phyloP scores from a whole-genome alignment of 108 stramenopile species.

The Poteriospumella lacustris region DNA sequence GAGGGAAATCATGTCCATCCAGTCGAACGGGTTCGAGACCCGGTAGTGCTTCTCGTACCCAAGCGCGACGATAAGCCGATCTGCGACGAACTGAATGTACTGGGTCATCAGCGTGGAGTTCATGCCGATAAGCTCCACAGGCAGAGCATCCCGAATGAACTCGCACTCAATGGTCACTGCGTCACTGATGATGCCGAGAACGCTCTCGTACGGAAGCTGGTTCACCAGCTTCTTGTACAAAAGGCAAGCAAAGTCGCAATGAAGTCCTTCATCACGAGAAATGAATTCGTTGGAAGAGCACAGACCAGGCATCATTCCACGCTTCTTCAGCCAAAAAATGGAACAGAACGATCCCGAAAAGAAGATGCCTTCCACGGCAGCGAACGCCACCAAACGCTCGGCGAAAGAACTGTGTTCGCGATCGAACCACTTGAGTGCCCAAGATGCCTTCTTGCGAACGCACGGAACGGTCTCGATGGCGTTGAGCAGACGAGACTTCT shows the following conservation, averaged over 20 bases:
- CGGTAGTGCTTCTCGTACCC: conserved; percentile 76
- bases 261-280: conserved; percentile 85
- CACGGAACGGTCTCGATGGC: conserved; percentile 80
- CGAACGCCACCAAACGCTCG: conserved; percentile 96
- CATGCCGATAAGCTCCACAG: conserved; percentile 99
- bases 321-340: conserved; percentile 99
- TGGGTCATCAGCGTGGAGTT: conserved; percentile 89
- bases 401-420: conserved; percentile 76
- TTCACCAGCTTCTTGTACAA: conserved; percentile 83
- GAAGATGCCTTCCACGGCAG: conserved; percentile 99
- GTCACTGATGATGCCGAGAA: conserved; percentile 77
- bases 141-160: conserved; percentile 90
- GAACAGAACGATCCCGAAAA: conserved; percentile 97
- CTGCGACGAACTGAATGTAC: conserved; percentile 99
- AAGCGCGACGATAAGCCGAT: conserved; percentile 81
- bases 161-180: conserved; percentile 95
- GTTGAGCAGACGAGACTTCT: conserved; percentile 65
- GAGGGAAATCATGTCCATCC: conserved; percentile 98
- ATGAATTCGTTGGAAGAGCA: conserved; percentile 98
- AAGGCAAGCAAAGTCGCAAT: conserved; percentile 88
- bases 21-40: conserved; percentile 90
- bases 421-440: conserved; percentile 97
- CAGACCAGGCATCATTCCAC: conserved; percentile 98
- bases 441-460: conserved; percentile 91
- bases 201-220: conserved; percentile 66